These are phyloP conservation scores for Oryza nivara DNA, from an alignment of 176 grass and related monocot genomes.

Conservation along the genomic window DNA sequence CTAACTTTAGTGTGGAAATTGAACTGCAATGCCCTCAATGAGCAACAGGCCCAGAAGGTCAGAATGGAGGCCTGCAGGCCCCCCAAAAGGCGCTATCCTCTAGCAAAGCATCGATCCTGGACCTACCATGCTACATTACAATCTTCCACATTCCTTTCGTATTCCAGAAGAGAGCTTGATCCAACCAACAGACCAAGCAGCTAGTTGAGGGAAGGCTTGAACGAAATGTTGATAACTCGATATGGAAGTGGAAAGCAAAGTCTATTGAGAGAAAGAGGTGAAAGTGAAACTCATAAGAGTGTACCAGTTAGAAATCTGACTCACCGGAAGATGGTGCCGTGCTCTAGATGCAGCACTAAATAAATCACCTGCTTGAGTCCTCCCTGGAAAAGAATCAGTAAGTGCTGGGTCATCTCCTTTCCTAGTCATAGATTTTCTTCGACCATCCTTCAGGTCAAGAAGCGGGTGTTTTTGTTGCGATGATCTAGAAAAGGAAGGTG, in stretches of 20 bases:
- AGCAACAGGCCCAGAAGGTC: not conserved
- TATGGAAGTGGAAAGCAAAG: conserved; percentile 21
- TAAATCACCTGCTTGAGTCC: conserved; percentile 88
- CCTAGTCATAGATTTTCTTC: conserved; percentile 85
- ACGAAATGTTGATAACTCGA: not conserved
- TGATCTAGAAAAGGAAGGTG: conserved; percentile 70
- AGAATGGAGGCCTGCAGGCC: not conserved
- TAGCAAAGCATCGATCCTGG: not conserved
- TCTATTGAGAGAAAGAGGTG: not conserved
- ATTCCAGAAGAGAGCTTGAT: not conserved
- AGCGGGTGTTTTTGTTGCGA: conserved; percentile 75
- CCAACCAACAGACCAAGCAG: not conserved
- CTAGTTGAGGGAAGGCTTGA: conserved; percentile 20
- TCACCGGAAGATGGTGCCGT: conserved; percentile 66
- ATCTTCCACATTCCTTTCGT: conserved; percentile 20
- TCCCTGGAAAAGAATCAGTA: conserved; percentile 70
- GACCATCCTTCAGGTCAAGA: conserved; percentile 84
- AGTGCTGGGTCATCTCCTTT: conserved; percentile 61
- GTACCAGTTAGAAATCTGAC: conserved; percentile 30
- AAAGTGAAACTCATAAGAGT: not conserved
- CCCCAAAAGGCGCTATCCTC: not conserved
- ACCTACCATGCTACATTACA: conserved; percentile 26
- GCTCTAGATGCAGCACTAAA: conserved; percentile 81
- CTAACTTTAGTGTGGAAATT: conserved; percentile 26
- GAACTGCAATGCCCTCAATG: conserved; percentile 7